phyloP scores from a whole-genome alignment of 1,284 basidiomycete genomes.

The Fomitopsis pinicola region DNA sequence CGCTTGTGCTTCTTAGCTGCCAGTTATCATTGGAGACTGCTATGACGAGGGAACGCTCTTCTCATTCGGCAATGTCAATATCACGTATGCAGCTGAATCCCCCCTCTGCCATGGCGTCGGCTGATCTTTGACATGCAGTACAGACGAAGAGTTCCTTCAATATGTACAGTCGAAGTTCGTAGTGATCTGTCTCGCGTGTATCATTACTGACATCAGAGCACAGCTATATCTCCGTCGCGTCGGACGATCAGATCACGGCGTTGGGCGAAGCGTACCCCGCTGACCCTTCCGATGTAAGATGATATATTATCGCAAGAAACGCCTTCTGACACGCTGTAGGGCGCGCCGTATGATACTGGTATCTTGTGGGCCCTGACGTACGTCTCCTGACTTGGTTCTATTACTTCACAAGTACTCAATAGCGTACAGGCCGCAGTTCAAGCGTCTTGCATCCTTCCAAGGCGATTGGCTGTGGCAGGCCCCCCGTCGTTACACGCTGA shows the following conservation, averaged over 20 bases:
- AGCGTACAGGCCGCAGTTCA: constrained; percentile 1
- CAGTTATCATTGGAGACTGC: constrained; percentile 6
- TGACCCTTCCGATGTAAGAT: constrained; percentile 1
- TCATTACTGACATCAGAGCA: background rate
- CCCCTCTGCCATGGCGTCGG: background rate
- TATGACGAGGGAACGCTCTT: constrained; percentile 14
- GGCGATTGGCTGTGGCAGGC: constrained; percentile 8
- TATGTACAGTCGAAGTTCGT: background rate
- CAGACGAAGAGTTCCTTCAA: constrained; percentile 5
- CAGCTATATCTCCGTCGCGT: constrained; percentile 1
- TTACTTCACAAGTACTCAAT: background rate
- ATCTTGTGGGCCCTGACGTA: constrained; percentile 1
- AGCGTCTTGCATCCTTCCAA: constrained; percentile 8
- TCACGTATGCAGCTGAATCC: background rate
- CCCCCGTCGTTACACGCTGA: constrained; percentile 3
- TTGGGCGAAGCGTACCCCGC: constrained; percentile 5
- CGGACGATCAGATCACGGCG: background rate
- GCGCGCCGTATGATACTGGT: constrained; percentile 5
- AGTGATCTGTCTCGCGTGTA: no score
- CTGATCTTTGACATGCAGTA: background rate
- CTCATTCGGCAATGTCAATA: constrained; percentile 10
- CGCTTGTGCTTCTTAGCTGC: background rate
- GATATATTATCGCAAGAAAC: background rate
- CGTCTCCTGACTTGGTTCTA: background rate
- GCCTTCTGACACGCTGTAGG: background rate